Base-by-base conservation (phyloP, 202 grass and related monocot genomes). In the Zizania palustris region DNA sequence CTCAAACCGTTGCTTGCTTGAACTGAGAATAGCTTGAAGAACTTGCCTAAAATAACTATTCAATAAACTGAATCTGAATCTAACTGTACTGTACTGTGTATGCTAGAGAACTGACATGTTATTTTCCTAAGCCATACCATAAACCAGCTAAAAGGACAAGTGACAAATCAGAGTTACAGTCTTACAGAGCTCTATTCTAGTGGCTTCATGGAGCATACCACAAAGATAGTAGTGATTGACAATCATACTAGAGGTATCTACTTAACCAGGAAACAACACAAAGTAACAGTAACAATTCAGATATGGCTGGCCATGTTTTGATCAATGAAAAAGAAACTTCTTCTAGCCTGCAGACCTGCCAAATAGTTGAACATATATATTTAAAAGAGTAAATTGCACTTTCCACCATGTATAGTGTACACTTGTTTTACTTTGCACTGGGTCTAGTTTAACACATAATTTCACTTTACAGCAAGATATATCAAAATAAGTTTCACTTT, bases 301-400 rank as follows among this genome's bases (percentile, higher is more conserved):
- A 76, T 64, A 76, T 4, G 13, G 6, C 37, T 73, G 6, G 14
- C 6, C 10, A 40, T 7, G 4, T 46, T 36, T 36, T 7, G 45
- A 80, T 5, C 1, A 78, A 41, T 18, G 15, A 12, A 49, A 49
- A 51, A 5, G 62, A 42, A 49, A 74, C 11, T 4, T n/a, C n/a
- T n/a, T n/a, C n/a, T 95, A 98, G 38, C 96, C 96, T 54, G 89
- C 77, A 76, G 96, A 98, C 72, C 91, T 98, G 89, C 35, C 36
- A 91, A 28, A 88, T 79, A 19, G 65, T 55, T 65, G 41, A 76
- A 78, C 7, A 50, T 60, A 33, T 82, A 21, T 28, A 28, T 28
- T 2, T 28, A 28, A 28, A 28, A 28, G 28, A 28, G 28, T 28
- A 28, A 28, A 28, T 28, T 28, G 28, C 28, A 28, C 28, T 28